These are phyloP conservation scores for Ustilago vetiveriae DNA, from an alignment of 1,284 basidiomycete genomes.

Conservation along the genomic window DNA sequence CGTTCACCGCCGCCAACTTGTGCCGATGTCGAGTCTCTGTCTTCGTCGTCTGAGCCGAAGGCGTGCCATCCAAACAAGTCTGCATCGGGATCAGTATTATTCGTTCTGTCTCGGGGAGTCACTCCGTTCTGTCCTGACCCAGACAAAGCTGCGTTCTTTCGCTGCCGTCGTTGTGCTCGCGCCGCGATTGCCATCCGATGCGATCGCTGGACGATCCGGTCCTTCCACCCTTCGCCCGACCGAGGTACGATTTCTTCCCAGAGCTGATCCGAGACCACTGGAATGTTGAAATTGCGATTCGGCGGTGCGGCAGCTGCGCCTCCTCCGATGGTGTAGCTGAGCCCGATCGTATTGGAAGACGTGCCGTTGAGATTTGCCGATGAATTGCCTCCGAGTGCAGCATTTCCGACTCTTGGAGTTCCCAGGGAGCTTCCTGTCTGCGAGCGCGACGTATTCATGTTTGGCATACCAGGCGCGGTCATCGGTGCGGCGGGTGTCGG, in stretches of 20 bases:
- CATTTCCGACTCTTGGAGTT: conserved; percentile 7
- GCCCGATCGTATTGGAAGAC: neutral
- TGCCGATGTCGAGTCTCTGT: neutral
- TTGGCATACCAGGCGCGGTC: neutral
- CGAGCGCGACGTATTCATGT: conserved; percentile 4
- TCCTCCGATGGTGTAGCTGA: conserved; percentile 33
- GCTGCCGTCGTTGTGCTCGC: conserved; percentile 11
- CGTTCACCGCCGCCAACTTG: conserved; percentile 1
- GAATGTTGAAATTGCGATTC: conserved; percentile 36
- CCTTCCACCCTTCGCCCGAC: conserved; percentile 31
- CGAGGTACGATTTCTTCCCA: conserved; percentile 50
- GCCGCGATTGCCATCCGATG: conserved; percentile 11
- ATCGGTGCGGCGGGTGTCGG: conserved; percentile 3
- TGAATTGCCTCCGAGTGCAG: conserved; percentile 1
- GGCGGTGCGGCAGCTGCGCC: conserved; percentile 15
- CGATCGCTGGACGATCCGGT: conserved; percentile 24
- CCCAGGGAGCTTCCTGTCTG: conserved; percentile 10
- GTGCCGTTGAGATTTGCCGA: conserved; percentile 1
- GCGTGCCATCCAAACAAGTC: conserved; percentile 33
- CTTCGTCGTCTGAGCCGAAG: conserved; percentile 29
- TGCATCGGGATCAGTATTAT: neutral
- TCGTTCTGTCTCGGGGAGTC: neutral
- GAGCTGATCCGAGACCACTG: conserved; percentile 41
- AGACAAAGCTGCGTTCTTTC: conserved; percentile 4
- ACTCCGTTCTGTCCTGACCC: neutral